phyloP scores from a whole-genome alignment of 495 filamentous ascomycete genomes.

The Trichoderma erinaceum region DNA sequence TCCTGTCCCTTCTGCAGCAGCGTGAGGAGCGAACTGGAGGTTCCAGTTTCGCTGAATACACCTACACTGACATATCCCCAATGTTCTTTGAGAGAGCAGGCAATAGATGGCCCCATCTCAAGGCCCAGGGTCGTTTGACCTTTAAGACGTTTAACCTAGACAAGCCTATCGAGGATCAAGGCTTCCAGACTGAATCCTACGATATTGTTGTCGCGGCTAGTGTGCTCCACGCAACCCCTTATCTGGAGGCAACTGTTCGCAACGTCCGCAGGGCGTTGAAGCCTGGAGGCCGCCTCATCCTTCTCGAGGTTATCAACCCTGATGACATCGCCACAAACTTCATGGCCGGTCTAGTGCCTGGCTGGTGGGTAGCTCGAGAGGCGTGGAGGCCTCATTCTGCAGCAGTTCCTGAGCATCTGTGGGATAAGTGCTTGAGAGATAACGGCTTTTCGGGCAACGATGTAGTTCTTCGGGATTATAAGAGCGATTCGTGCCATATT shows the following conservation, averaged over 20 bases:
- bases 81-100: slow-evolving; percentile 43
- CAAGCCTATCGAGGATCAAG: slow-evolving; percentile 25
- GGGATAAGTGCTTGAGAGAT: slow-evolving; percentile 34
- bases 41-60: slow-evolving; percentile 30
- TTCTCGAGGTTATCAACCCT: slow-evolving; percentile 30
- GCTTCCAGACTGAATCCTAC: slow-evolving; percentile 28
- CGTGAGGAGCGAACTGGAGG: slow-evolving; percentile 23
- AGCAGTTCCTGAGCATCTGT: slow-evolving; percentile 30
- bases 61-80: slow-evolving; percentile 50
- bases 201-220: slow-evolving; percentile 41
- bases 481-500: slow-evolving; percentile 27
- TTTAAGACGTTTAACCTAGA: slow-evolving; percentile 33
- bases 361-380: slow-evolving; percentile 46
- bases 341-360: slow-evolving; percentile 39
- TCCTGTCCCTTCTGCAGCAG: slow-evolving; percentile 22
- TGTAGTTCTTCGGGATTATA: slow-evolving; percentile 23
- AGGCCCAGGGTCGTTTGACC: slow-evolving; percentile 21
- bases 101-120: slow-evolving; percentile 18
- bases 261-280: slow-evolving; percentile 34
- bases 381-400: slow-evolving; percentile 28
- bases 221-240: slow-evolving; percentile 44
- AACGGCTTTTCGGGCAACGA: slow-evolving; percentile 44
- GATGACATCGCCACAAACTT: slow-evolving; percentile 30
- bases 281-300: slow-evolving; percentile 32
- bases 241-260: slow-evolving; percentile 28